Base-by-base conservation (phyloP, 2,329 filamentous ascomycete species). In the Clarireedia paspali region DNA sequence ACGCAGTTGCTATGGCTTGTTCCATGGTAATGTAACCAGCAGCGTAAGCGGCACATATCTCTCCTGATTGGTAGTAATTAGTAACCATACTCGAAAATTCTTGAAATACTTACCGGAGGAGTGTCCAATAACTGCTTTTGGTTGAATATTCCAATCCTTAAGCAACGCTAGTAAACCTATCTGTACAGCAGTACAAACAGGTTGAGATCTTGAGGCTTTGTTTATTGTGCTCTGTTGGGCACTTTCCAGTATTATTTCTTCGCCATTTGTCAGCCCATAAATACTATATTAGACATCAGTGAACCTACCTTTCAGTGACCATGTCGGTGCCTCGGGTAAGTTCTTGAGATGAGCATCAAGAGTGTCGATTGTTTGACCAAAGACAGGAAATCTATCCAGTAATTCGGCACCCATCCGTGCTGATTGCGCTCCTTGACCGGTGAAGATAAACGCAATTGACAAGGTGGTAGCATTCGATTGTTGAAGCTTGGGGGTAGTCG, bases 31-130 rank as follows among this genome's bases (percentile, higher is more conserved):
- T 38, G 1, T 63, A 62, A 2, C 70, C 71, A 1, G 71, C 63
- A 1, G 73, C 68, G 50, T 73, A 77, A 0, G 75, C 75, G 2
- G 76, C 75, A 4, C 63, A 74, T 38, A 78, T 77, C 58, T 78
- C 76, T 1, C 73, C 72, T 5, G 5, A 4, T 63, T 68, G 1
- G 17, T 20, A 20, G 17, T 70, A 71, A 50, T 24, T 44, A 7
- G 36, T n/a, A 49, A 45, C 9, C n/a, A 10, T 17, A 47, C 9
- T 20, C 17, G 17, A 20, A 9, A 15, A 20, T 7, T 10, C 30
- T 17, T 38, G 14, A 3, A 4, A 56, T 17, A 39, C 45, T 2
- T 52, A 24, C 76, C 76, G 38, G 68, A 71, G 2, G 74, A 77
- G 60, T 78, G 76, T 1, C 76, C 74, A 5, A 71, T 65, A 0